phyloP scores from a whole-genome alignment of 208 protist species.

The Leishmania arabica region DNA sequence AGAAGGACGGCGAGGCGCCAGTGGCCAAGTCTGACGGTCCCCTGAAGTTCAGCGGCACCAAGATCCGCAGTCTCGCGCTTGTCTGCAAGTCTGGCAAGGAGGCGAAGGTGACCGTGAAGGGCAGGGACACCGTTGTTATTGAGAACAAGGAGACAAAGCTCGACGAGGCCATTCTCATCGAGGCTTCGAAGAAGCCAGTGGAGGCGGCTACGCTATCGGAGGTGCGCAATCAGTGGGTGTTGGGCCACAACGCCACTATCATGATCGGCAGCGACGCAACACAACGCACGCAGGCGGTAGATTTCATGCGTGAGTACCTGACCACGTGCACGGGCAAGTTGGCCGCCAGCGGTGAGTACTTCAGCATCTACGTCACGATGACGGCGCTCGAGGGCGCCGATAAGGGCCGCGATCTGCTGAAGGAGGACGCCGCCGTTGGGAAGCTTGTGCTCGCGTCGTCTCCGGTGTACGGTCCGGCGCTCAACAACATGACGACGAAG shows the following conservation, averaged over 20 bases:
- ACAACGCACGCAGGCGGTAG: conserved; percentile 30
- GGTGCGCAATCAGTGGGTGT: conserved; percentile 55
- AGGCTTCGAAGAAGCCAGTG: conserved; percentile 35
- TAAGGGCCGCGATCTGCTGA: conserved; percentile 62
- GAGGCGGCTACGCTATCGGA: conserved; percentile 50
- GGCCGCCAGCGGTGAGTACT: conserved; percentile 35
- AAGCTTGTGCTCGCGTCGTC: conserved; percentile 56
- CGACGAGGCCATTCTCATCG: conserved; percentile 55
- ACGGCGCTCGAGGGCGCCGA: conserved; percentile 53
- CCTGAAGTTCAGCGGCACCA: conserved; percentile 34
- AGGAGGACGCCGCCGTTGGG: conserved; percentile 47
- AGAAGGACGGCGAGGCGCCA: conserved; percentile 20
- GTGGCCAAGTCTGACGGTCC: conserved; percentile 11
- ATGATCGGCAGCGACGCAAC: conserved; percentile 46
- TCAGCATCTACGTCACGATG: conserved; percentile 64
- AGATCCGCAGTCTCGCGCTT: conserved; percentile 44
- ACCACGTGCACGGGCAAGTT: conserved; percentile 49
- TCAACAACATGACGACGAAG: conserved; percentile 50
- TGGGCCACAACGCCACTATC: conserved; percentile 61
- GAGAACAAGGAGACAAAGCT: conserved; percentile 42
- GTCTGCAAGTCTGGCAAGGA: conserved; percentile 38
- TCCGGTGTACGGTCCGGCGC: conserved; percentile 68
- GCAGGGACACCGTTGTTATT: conserved; percentile 37
- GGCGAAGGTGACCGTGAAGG: conserved; percentile 49
- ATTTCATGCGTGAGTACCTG: conserved; percentile 55